Evolutionary conservation across 495 filamentous ascomycete genomes (phyloP).

Genomic region (Copromyces sp.): DNA sequence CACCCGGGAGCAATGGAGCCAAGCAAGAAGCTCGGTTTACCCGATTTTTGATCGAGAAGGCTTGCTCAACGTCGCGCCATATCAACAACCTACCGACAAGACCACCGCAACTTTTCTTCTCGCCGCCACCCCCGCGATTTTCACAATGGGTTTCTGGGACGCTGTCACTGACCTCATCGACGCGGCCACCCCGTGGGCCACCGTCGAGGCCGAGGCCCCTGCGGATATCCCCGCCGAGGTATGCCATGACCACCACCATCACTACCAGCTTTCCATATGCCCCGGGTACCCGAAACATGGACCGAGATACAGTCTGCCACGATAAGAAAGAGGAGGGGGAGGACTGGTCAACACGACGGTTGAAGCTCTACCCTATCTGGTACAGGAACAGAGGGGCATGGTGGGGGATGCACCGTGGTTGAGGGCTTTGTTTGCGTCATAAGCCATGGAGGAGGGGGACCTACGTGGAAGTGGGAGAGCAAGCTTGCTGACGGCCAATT

Average conservation of each 20-base stretch:
- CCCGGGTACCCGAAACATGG: background rate
- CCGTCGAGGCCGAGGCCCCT: constrained; percentile 46
- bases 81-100: constrained; percentile 1
- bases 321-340: background rate
- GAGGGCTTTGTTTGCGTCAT: constrained; percentile 1
- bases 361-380: background rate
- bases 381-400: constrained; percentile 7
- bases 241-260: background rate
- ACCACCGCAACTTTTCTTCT: background rate
- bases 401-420: constrained; percentile 12
- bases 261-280: background rate
- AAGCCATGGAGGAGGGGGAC: background rate
- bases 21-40: constrained; percentile 10
- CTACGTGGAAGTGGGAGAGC: constrained; percentile 1
- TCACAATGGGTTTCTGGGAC: constrained; percentile 49
- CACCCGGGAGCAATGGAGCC: background rate
- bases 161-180: constrained; percentile 42
- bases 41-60: constrained; percentile 23
- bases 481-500: background rate
- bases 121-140: constrained; percentile 1
- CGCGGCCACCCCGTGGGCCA: constrained; percentile 44
- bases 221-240: constrained; percentile 20
- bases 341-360: background rate
- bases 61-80: constrained; percentile 26
- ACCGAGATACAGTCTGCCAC: background rate